These are phyloP conservation scores for Monosporozyma aerobia DNA, from an alignment of 805 yeast species.

Conservation along the genomic window DNA sequence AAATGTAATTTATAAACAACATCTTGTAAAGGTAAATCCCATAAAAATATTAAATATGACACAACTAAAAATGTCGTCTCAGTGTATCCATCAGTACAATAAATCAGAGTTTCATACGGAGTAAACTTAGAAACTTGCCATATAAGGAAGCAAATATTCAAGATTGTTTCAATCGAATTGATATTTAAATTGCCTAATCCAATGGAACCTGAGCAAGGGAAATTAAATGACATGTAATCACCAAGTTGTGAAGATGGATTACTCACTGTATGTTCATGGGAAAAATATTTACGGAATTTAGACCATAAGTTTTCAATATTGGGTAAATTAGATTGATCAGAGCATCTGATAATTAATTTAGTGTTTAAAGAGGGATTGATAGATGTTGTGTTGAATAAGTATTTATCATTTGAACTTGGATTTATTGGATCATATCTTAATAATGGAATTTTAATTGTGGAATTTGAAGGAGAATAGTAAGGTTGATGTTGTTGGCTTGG, in stretches of 20 bases:
- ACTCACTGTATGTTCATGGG: neutral
- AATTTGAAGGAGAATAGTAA: constrained; percentile 43
- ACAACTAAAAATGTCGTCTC: constrained; percentile 73
- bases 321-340: constrained; percentile 51
- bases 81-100: constrained; percentile 87
- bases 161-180: constrained; percentile 53
- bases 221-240: constrained; percentile 33
- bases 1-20: constrained; percentile 58
- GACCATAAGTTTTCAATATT: constrained; percentile 26
- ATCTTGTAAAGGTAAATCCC: constrained; percentile 50
- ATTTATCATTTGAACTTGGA: constrained; percentile 18
- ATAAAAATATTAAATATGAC: constrained; percentile 62
- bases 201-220: constrained; percentile 80
- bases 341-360: constrained; percentile 38
- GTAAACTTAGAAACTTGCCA: constrained; percentile 20
- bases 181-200: constrained; percentile 68
- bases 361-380: constrained; percentile 38
- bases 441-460: constrained; percentile 37
- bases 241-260: neutral
- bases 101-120: constrained; percentile 44
- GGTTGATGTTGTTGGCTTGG: constrained; percentile 14
- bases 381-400: constrained; percentile 41
- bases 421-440: constrained; percentile 14
- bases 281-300: constrained; percentile 10
- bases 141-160: constrained; percentile 52